Conservation (phyloP, 2,329 filamentous ascomycete species). For the Gremmenia infestans region DNA sequence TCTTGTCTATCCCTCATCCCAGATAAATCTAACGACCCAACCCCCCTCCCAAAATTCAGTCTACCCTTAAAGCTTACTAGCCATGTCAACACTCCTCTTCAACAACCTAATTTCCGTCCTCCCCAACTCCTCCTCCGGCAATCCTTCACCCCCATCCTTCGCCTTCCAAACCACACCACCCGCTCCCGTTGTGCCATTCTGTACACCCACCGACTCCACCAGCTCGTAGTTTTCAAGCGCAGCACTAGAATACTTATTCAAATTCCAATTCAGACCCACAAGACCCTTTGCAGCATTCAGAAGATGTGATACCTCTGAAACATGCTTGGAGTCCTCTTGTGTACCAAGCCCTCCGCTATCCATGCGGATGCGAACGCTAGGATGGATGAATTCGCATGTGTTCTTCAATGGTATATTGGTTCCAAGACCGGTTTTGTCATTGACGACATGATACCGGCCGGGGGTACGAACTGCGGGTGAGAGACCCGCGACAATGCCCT, state of each 20-base stretch:
- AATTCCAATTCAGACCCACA: conserved; percentile 1
- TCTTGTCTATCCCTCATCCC: too few species aligned
- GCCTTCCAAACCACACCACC: conserved; percentile 17
- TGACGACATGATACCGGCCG: conserved; percentile 31
- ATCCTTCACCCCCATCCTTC: conserved; percentile 8
- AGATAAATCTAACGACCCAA: neutral
- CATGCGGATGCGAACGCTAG: conserved; percentile 26
- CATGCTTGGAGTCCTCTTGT: conserved; percentile 28
- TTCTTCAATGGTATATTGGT: conserved; percentile 29
- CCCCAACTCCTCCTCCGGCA: conserved; percentile 19
- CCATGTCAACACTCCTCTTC: conserved; percentile 6
- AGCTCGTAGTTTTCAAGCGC: conserved; percentile 15
- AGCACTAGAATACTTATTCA: conserved; percentile 2
- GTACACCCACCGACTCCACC: conserved; percentile 4
- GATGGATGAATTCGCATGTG: conserved; percentile 33
- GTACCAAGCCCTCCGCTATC: conserved; percentile 21
- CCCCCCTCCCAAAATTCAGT: neutral
- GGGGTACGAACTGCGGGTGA: conserved; percentile 24
- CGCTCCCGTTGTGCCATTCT: conserved; percentile 3
- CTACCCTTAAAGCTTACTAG: neutral
- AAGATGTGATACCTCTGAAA: conserved; percentile 1
- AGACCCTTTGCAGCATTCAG: conserved; percentile 10
- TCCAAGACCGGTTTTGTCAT: conserved; percentile 32
- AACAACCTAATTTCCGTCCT: conserved; percentile 18
- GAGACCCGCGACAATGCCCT: conserved; percentile 15